Conservation (phyloP, 805 yeast genomes). For the Candida xyloterini region DNA sequence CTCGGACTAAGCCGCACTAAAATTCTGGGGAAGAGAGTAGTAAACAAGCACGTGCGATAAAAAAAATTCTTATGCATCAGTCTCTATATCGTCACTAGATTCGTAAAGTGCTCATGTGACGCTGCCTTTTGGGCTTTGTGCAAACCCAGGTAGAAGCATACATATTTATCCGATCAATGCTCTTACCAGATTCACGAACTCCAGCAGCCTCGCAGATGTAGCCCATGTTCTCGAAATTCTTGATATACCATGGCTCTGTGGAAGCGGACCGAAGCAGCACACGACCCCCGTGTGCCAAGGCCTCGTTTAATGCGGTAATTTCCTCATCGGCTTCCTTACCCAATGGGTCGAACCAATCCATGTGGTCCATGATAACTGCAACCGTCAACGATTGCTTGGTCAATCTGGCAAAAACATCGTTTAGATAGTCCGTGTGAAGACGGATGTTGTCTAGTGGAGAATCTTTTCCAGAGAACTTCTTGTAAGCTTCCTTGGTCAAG, state of each 20-base stretch:
- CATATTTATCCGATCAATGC: slow-evolving; percentile 82
- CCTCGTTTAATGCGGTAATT: slow-evolving; percentile 58
- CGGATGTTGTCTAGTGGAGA: slow-evolving; percentile 68
- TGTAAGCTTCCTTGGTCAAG: slow-evolving; percentile 57
- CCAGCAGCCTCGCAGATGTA: slow-evolving; percentile 70
- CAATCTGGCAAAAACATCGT: slow-evolving; percentile 69
- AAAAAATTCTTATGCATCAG: background rate
- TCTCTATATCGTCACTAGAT: slow-evolving; percentile 11
- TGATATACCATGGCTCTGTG: slow-evolving; percentile 72
- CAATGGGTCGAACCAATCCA: slow-evolving; percentile 83
- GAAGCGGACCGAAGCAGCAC: slow-evolving; percentile 78
- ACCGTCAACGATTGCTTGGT: slow-evolving; percentile 62
- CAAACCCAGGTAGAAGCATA: slow-evolving; percentile 89
- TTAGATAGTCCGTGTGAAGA: slow-evolving; percentile 75
- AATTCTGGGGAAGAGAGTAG: background rate
- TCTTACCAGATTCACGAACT: slow-evolving; percentile 55
- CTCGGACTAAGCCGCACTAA: background rate
- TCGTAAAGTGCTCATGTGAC: slow-evolving; percentile 49
- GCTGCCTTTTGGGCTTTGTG: slow-evolving; percentile 43
- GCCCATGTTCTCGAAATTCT: slow-evolving; percentile 63
- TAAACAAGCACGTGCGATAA: slow-evolving; percentile 6
- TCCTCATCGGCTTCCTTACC: slow-evolving; percentile 65
- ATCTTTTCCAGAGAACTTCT: slow-evolving; percentile 40
- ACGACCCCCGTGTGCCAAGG: slow-evolving; percentile 65
- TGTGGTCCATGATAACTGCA: slow-evolving; percentile 85